Evolutionary conservation across 257 asterid species (phyloP), one percentile per base, ranked within the genome.

Genomic region (Nicotiana otophora): DNA sequence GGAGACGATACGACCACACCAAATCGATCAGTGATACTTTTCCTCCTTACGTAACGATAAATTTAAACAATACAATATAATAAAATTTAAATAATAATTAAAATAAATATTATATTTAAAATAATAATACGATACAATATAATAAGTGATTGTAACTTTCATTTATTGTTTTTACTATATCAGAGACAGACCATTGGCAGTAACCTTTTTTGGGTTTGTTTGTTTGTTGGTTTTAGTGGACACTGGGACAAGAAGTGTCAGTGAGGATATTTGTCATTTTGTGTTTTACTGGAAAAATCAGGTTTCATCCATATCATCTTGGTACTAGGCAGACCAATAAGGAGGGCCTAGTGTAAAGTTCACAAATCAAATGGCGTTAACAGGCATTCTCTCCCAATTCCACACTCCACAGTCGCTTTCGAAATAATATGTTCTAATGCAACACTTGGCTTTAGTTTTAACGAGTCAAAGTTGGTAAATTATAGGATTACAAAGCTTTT

Each of bases 301-400:
- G 2, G 4, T 51, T 75, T 26, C 46, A 75, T 75, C 63, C 80
- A 51, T 63, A 15, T 75, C 80, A 51, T 51, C 39, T 74, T 48
- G 2, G 60, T 72, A 72, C 78, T 46, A 46, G 78, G 60, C 36
- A 46, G 20, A 20, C 78, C 78, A 70, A 70, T 70, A 42, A 6
- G 78, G 17, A 39, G 30, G 34, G 33, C 39, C 61, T 72, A 5
- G 36, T 72, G 20, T 23, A 20, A 72, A 55, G 20, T 1, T 72
- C 39, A 72, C 36, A 72, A 23, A 72, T 12, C 79, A 72, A 72
- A 46, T 46, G 60, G 28, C 14, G 7, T 46, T 42, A 42, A 42
- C 51, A 9, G 3, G 11, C 11, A 42, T 9, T 42, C 51, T 42
- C 51, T 42, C 51, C 51, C 3, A 42, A 42, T 42, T 42, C 51